Evolutionary conservation across 805 yeast genomes (phyloP).

Genomic region (Teunomyces cretensis): DNA sequence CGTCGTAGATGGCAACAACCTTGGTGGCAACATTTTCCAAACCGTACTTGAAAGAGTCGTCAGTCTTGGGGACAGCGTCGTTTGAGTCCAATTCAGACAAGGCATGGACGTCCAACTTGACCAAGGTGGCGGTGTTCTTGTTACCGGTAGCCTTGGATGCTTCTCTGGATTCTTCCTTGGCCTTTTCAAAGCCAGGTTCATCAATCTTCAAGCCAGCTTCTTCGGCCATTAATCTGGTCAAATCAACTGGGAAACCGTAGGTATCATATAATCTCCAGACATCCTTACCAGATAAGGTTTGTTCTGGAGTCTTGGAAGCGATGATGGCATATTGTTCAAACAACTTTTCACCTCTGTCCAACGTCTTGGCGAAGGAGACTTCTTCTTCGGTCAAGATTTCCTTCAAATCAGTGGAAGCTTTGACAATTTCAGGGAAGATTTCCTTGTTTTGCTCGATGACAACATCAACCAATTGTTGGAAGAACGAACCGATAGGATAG

Average conservation of each 20-base stretch:
- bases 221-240: conserved; percentile 97
- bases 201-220: conserved; percentile 93
- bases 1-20: conserved; percentile 70
- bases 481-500: conserved; percentile 92
- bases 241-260: conserved; percentile 98
- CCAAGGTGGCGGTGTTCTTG: conserved; percentile 51
- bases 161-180: conserved; percentile 84
- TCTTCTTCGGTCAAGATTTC: conserved; percentile 97
- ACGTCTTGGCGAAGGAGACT: conserved; percentile 88
- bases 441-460: conserved; percentile 83
- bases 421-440: conserved; percentile 87
- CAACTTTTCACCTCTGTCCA: conserved; percentile 96
- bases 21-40: conserved; percentile 66
- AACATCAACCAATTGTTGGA: conserved; percentile 89
- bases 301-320: conserved; percentile 73
- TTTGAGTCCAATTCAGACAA: conserved; percentile 66
- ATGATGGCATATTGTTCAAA: conserved; percentile 89
- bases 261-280: conserved; percentile 99
- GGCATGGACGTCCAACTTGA: conserved; percentile 91
- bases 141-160: conserved; percentile 90
- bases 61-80: conserved; percentile 68
- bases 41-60: conserved; percentile 79
- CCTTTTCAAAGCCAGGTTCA: conserved; percentile 88
- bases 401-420: conserved; percentile 69
- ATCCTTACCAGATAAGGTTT: conserved; percentile 83